Evolutionary conservation across 2,329 filamentous ascomycete species (phyloP), one percentile per base, ranked within the genome.

Genomic region (Arthrinium phaeospermum): DNA sequence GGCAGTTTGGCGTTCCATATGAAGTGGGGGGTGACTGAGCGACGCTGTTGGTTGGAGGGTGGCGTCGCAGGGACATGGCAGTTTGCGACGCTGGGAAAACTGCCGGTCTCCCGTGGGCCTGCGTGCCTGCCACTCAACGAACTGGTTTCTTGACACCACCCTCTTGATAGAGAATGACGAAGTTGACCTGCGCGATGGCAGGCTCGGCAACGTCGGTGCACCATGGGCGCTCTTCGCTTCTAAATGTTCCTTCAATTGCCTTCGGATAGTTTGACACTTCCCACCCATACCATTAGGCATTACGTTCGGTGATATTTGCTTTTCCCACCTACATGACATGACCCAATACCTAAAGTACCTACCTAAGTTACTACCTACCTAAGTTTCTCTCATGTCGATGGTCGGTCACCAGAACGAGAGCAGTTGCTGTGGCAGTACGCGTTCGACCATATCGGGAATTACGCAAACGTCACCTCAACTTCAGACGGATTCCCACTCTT

Each of bases 121-220:
- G 24, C n/a, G n/a, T n/a, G 10, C 49, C 49, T 51, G 24, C n/a
- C 49, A 51, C n/a, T 27, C n/a, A 51, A 51, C 12, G 24, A 27
- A 27, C 57, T n/a, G 30, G 57, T 64, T 49, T 49, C 34, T 37
- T 64, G 57, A 64, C 57, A 41, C 57, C 49, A 41, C 37, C 49
- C n/a, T 37, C 34, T 37, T 64, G 57, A 64, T 41, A 64, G 67
- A 68, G 30, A 34, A 68, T 68, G 67, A 68, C 67, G 67, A 68
- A 47, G 67, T 30, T 30, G 67, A 47, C n/a, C 46, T 45, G 37
- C 44, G 45, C 27, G 41, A 68, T 47, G 67, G 67, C 41, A 68
- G 27, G 67, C 24, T 45, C 67, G 41, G 45, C 67, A 27, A 47
- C 19, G 10, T 61, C 53, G 53, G 53, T 37, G 13, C 53, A 61